A percentile compares a stretch with the other conserved stretches of the same genome.
Evolutionary conservation across 257 asterid genomes (phyloP).

Genomic region (Petunia axillaris): DNA sequence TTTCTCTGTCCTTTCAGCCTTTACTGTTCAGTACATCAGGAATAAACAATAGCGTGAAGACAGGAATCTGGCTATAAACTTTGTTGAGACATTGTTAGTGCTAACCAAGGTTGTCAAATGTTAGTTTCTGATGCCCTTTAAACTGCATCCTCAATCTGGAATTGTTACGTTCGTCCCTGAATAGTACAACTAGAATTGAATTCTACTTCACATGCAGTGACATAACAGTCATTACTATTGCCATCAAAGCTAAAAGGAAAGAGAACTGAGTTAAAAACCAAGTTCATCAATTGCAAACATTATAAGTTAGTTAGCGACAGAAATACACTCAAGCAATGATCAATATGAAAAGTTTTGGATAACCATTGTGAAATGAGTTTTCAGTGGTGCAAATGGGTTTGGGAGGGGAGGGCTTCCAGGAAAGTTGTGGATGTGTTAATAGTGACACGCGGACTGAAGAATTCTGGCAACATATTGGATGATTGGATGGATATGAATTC

Average conservation of each 20-base stretch:
- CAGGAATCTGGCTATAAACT: not conserved
- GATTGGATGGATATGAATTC: not conserved
- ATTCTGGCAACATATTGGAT: not conserved
- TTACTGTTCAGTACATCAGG: not conserved
- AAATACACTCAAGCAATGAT: not conserved
- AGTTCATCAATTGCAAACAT: conserved; percentile 3
- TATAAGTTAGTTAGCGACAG: not conserved
- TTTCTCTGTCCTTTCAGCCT: not conserved
- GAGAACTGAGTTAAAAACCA: not conserved
- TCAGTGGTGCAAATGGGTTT: not conserved
- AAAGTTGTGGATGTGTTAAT: not conserved
- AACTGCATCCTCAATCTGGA: not conserved
- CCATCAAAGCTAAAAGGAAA: not conserved
- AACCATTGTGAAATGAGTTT: not conserved
- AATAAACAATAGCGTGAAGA: not conserved
- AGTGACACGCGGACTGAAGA: not conserved
- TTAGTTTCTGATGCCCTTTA: not conserved
- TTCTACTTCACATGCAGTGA: not conserved
- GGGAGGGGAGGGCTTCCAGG: not conserved
- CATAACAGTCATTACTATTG: not conserved
- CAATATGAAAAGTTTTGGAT: not conserved
- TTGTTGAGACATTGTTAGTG: not conserved
- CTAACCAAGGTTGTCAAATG: not conserved
- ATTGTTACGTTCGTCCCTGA: not conserved
- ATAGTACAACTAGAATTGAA: not conserved